Base-by-base conservation (phyloP, 495 filamentous ascomycete species). In the Neurospora sp. region DNA sequence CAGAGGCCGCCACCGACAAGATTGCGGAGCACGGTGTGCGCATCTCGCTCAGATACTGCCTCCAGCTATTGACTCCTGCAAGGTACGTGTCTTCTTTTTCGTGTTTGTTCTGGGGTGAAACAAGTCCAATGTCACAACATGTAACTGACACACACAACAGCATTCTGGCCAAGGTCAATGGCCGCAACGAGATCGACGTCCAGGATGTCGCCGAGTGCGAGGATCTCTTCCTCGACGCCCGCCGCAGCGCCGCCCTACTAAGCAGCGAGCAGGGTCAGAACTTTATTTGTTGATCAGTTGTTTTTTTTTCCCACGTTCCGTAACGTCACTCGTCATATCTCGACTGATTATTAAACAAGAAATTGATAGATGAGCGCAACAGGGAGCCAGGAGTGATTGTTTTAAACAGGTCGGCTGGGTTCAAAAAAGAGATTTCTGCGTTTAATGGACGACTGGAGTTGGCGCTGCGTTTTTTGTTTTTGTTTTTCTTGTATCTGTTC, bases 61-160 rank as follows among this genome's bases (percentile, higher is more conserved):
- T 98, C 78, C 96, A 98, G 81, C 82, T 99, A 73, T 84, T 99
- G 76, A 91, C 94, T n/a, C 94, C 96, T 3, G 92, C 96, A 71
- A 87, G 85, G 85, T 86, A 80, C 73, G 80, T 83, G 68, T 27
- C 31, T 11, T 74, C 40, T 18, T 61, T 16, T 31, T 31, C 31
- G 10, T 70, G n/a, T 70, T 48, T 68, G 20, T 66, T 74, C 61
- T 41, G 69, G 35, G 39, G n/a, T 69, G 61, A 61, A 31, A 39
- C 35, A 70, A 8, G 18, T 46, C 42, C 48, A 27, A 22, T 46
- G 42, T 46, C n/a, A 20, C 20, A 22, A 20, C 20, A 22, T 53
- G 40, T 44, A 48, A 44, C 75, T 77, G 66, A 80, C 9, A n/a
- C 22, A 22, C 22, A 53, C 31, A 46, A 75, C 69, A 88, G 86